Percentiles rank a stretch among this genome's conserved stretches.
phyloP scores from a whole-genome alignment of 148 eudicot species.

The Rhododendron ferrugineum region DNA sequence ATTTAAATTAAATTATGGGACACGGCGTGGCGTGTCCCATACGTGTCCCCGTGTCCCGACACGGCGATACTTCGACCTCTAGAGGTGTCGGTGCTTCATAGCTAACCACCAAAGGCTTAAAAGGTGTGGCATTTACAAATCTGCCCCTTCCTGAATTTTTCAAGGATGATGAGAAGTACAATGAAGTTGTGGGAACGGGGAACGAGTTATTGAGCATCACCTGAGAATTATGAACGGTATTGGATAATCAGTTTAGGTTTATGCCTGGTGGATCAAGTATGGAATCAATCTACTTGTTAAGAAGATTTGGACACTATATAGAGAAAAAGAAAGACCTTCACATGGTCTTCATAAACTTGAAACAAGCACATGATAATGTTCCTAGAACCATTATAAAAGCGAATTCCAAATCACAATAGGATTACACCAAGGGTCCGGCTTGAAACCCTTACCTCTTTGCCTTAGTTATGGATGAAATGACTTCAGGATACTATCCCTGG shows the following conservation, averaged over 20 bases:
- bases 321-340: neutral
- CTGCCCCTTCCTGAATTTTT: neutral
- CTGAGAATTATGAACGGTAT: neutral
- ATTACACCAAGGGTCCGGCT: neutral
- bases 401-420: neutral
- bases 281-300: neutral
- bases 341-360: neutral
- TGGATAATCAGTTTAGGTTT: neutral
- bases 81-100: too few relatives aligned
- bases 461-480: neutral
- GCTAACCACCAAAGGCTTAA: conserved; percentile 3
- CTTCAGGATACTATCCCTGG: neutral
- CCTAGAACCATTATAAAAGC: neutral
- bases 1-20: too few relatives aligned
- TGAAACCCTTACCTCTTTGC: neutral
- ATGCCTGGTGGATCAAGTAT: neutral
- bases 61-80: too few relatives aligned
- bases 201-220: neutral
- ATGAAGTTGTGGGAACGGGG: neutral
- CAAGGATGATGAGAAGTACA: neutral
- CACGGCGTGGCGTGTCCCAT: too few relatives aligned
- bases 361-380: neutral
- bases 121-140: neutral
- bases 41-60: too few relatives aligned
- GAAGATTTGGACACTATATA: neutral